Percentiles rank a stretch among this genome's conserved stretches.
phyloP scores from a whole-genome alignment of 192 early-diverging fungal species.

The Linnemannia hyalina region DNA sequence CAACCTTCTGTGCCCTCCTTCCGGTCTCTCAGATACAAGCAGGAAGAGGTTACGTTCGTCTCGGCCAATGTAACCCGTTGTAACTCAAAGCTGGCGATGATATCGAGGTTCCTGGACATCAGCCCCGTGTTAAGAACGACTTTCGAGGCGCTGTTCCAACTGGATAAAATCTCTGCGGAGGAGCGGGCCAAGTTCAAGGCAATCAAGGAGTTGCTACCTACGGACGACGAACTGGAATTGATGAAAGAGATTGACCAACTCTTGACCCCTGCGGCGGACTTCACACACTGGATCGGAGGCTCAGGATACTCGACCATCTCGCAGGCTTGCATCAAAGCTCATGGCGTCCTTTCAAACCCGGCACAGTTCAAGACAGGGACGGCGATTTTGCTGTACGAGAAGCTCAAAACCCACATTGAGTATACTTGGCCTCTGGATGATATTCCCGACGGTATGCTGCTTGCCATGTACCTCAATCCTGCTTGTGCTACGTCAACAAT shows the following conservation, averaged over 20 bases:
- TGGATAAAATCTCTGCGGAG: not conserved
- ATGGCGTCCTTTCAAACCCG: not conserved
- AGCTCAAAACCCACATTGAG: not conserved
- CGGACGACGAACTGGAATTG: not conserved
- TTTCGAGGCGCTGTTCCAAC: not conserved
- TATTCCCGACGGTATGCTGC: no score
- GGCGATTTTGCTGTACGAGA: not conserved
- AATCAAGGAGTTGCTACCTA: not conserved
- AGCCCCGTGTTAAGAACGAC: not conserved
- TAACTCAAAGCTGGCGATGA: not conserved
- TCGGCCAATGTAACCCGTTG: no score
- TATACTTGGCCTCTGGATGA: no score
- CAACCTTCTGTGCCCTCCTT: not conserved
- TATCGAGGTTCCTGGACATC: not conserved
- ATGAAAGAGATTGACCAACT: no score
- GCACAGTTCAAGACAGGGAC: not conserved
- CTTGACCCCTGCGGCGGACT: conserved; percentile 8
- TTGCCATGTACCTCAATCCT: no score
- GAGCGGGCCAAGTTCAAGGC: not conserved
- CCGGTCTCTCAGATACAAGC: not conserved
- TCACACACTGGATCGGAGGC: conserved; percentile 9
- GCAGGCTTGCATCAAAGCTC: not conserved
- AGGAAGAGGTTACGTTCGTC: not conserved
- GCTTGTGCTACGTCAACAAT: no score
- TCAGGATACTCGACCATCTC: conserved; percentile 2